Evolutionary conservation across 345 rosid genomes (phyloP).

Genomic region (Combretum micranthum): DNA sequence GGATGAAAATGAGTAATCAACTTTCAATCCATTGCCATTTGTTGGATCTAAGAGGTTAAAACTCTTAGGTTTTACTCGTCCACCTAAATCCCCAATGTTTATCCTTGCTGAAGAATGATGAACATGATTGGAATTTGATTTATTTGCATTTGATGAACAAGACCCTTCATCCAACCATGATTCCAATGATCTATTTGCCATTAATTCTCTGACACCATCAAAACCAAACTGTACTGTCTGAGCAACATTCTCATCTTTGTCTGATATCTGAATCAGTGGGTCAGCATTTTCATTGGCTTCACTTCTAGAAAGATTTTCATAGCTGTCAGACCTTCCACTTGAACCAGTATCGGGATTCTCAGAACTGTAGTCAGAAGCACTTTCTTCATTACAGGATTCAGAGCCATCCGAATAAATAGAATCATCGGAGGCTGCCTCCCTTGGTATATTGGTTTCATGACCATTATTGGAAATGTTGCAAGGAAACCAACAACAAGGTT

Average conservation of each 20-base stretch:
- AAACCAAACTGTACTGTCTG: slow-evolving; percentile 27
- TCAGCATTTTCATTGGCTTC: slow-evolving; percentile 32
- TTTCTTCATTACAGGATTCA: slow-evolving; percentile 58
- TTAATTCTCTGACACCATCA: slow-evolving; percentile 44
- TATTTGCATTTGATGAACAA: slow-evolving; percentile 37
- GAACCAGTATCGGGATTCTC: slow-evolving; percentile 40
- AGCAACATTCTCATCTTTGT: slow-evolving; percentile 35
- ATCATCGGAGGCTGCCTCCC: slow-evolving; percentile 16
- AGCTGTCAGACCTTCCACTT: slow-evolving; percentile 27
- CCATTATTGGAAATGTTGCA: slow-evolving; percentile 29
- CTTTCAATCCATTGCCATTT: slow-evolving; percentile 80
- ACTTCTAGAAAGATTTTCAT: slow-evolving; percentile 38
- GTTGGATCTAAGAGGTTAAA: slow-evolving; percentile 68
- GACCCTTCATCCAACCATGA: slow-evolving; percentile 87
- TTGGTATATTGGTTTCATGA: slow-evolving; percentile 18
- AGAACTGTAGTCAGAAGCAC: slow-evolving; percentile 64
- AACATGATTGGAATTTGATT: slow-evolving; percentile 31
- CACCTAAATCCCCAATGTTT: slow-evolving; percentile 67
- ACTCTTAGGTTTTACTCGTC: slow-evolving; percentile 57
- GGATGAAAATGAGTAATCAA: slow-evolving; percentile 71
- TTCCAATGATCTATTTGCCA: slow-evolving; percentile 60
- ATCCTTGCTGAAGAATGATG: slow-evolving; percentile 61
- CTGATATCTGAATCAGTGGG: slow-evolving; percentile 78
- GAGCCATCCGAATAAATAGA: slow-evolving; percentile 4
- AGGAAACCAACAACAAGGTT: slow-evolving; percentile 58